Conservation (phyloP, 441 rosid species). For the Erysimum cheiri region DNA sequence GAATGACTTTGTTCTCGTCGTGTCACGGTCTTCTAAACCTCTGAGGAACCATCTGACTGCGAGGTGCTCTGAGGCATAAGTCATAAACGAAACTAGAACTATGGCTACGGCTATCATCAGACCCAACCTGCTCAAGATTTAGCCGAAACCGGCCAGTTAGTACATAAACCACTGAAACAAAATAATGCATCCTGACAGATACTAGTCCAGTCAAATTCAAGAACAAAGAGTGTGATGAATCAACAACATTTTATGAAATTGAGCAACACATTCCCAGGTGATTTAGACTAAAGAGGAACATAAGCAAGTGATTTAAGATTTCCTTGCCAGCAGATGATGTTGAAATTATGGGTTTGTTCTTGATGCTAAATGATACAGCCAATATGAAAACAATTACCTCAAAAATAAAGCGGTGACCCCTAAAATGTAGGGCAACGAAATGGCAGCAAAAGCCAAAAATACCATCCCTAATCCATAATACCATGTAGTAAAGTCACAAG, state of each 20-base stretch:
- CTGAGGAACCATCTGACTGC: conserved; percentile 65
- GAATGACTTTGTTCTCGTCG: conserved; percentile 51
- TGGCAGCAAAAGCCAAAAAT: conserved; percentile 65
- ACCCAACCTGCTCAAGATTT: conserved; percentile 67
- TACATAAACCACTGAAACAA: conserved; percentile 8
- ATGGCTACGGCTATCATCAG: conserved; percentile 82
- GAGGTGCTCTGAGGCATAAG: conserved; percentile 85
- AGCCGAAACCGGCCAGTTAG: conserved; percentile 17
- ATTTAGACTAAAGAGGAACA: background rate
- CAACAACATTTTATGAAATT: background rate
- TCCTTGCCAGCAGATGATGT: background rate
- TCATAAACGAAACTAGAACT: conserved; percentile 87
- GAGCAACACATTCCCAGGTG: conserved; percentile 9
- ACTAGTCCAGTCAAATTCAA: conserved; percentile 8
- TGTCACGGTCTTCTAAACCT: conserved; percentile 75
- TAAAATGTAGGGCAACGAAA: conserved; percentile 74
- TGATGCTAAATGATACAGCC: conserved; percentile 20
- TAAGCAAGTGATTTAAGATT: conserved; percentile 8
- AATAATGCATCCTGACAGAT: background rate
- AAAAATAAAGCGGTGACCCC: conserved; percentile 86
- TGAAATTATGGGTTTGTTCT: background rate
- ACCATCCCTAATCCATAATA: conserved; percentile 81
- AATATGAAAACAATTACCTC: conserved; percentile 55
- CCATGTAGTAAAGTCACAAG: conserved; percentile 61
- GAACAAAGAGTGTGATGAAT: conserved; percentile 1